These are phyloP conservation scores for Mortierella polycephala DNA, from an alignment of 371 early-diverging fungal genomes.

Conservation along the genomic window DNA sequence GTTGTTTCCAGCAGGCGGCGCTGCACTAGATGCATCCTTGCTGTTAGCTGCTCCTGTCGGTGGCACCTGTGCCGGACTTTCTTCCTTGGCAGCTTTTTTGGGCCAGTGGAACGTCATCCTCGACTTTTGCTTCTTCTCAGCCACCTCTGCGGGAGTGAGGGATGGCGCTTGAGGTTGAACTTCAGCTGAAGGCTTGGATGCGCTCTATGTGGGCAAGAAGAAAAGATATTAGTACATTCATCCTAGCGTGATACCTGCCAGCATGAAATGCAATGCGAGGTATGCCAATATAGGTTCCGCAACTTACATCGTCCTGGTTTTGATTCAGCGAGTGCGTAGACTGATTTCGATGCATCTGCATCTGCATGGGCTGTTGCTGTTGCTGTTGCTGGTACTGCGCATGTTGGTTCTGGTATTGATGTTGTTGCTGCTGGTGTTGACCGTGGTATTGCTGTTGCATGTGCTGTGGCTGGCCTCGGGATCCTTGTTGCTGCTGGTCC, in stretches of 20 bases:
- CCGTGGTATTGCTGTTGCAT: not conserved
- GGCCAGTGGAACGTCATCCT: constrained; percentile 56
- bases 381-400: constrained; percentile 17
- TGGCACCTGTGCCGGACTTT: constrained; percentile 4
- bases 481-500: constrained; percentile 9
- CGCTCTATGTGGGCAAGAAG: constrained; percentile 3
- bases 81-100: constrained; percentile 50
- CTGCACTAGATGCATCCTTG: constrained; percentile 1
- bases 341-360: constrained; percentile 28
- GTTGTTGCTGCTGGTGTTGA: constrained; percentile 23
- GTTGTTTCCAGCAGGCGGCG: not conserved
- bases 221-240: not conserved
- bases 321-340: constrained; percentile 38
- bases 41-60: not conserved
- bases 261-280: too few species aligned
- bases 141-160: constrained; percentile 30
- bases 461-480: constrained; percentile 10
- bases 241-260: too few species aligned
- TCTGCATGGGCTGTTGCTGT: constrained; percentile 18
- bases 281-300: not conserved
- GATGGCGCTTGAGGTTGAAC: constrained; percentile 10
- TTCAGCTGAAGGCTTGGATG: constrained; percentile 11
- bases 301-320: constrained; percentile 39
- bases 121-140: constrained; percentile 55
- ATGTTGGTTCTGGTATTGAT: constrained; percentile 12